Evolutionary conservation across 192 early-diverging fungal genomes (phyloP), one percentile per base, ranked within the genome.

Genomic region (Endogone sp.): DNA sequence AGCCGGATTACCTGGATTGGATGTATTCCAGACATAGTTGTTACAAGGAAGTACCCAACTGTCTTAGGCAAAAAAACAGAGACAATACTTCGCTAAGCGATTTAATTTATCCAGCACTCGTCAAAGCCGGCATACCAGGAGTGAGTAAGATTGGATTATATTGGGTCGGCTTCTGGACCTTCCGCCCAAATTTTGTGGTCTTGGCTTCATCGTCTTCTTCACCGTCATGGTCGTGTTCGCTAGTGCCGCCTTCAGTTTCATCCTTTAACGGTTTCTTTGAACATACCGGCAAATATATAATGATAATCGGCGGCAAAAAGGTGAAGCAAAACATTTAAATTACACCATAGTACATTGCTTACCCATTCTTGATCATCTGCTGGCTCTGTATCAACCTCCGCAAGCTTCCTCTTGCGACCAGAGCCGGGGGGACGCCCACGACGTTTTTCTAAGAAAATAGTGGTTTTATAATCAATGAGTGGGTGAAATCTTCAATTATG

Each of bases 101-200:
- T n/a, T n/a, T n/a, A n/a, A n/a, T n/a, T n/a, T n/a, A n/a, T n/a
- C n/a, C n/a, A n/a, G 26, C 25, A 30, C 60, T 3, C 26, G 22
- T 57, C 56, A 13, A 61, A 10, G 44, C 22, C 21, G 28, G 2
- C 11, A 62, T 28, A n/a, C 21, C 21, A 28, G 27, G 27, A 21
- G 20, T 26, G 26, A 22, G 29, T 32, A 56, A 25, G 16, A 29
- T 56, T 24, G 60, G 68, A 21, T 26, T 32, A 63, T 59, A 69
- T 27, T 55, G 16, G 4, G 56, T 29, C 8, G 68, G 68, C 3
- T 63, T 69, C 23, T 44, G 58, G 29, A 69, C 68, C 20, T 69
- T 69, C n/a, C 68, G 60, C 11, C 68, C 68, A 64, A 29, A 69
- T 49, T 69, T 69, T 30, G 68, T 69, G 29, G 24, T 69, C 21